Conservation (phyloP, 371 early-diverging fungal genomes). For the Zopfochytrium polystomum region DNA sequence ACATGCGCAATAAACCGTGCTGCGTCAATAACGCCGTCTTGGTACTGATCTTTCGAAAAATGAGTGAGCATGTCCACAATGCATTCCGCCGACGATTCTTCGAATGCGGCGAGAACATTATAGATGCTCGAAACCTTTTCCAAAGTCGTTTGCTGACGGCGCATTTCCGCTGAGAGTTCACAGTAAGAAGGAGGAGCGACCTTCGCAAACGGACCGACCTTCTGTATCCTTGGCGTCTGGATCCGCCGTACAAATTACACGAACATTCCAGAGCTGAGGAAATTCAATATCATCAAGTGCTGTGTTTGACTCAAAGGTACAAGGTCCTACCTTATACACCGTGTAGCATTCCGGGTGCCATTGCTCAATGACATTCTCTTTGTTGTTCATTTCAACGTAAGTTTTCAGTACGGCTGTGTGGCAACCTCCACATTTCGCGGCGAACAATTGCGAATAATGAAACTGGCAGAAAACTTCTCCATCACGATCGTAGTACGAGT, state of each 20-base stretch:
- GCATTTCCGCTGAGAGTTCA: slow-evolving; percentile 33
- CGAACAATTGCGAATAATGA: slow-evolving; percentile 81
- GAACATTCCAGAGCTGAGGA: slow-evolving; percentile 15
- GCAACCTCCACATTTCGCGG: slow-evolving; percentile 91
- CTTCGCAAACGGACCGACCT: no score
- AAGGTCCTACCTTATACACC: slow-evolving; percentile 87
- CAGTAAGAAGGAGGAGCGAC: no score
- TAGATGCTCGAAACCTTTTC: slow-evolving; percentile 90
- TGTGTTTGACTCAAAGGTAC: background rate
- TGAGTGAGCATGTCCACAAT: slow-evolving; percentile 94
- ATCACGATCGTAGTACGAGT: slow-evolving; percentile 89
- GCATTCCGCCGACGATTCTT: slow-evolving; percentile 94
- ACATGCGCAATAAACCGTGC: slow-evolving; percentile 90
- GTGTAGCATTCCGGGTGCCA: slow-evolving; percentile 99
- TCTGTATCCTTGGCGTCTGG: no score
- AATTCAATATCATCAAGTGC: slow-evolving; percentile 3
- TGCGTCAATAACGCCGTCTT: slow-evolving; percentile 84
- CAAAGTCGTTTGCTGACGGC: slow-evolving; percentile 51
- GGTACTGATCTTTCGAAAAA: slow-evolving; percentile 79
- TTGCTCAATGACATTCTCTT: slow-evolving; percentile 54
- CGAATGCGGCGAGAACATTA: slow-evolving; percentile 90
- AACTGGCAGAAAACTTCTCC: slow-evolving; percentile 81
- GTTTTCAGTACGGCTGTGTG: slow-evolving; percentile 86
- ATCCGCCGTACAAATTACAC: background rate
- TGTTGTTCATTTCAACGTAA: slow-evolving; percentile 84